phyloP scores from a whole-genome alignment of 1,284 basidiomycete genomes.

The Kwoniella shivajii region DNA sequence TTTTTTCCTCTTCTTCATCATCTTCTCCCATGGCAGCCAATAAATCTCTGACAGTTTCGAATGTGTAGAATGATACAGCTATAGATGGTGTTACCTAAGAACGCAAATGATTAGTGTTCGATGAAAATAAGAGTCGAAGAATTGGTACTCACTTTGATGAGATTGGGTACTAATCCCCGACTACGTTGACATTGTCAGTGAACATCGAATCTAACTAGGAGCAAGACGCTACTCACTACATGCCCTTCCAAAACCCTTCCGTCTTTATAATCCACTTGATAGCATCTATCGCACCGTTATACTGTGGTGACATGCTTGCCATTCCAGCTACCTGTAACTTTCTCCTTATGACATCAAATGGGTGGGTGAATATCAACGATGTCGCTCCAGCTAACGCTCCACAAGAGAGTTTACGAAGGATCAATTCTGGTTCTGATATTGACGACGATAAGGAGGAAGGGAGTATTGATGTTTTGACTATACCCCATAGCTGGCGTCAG shows the following conservation, averaged over 20 bases:
- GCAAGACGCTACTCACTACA: slow-evolving; percentile 45
- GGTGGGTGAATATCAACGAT: slow-evolving; percentile 92
- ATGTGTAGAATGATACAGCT: slow-evolving; percentile 67
- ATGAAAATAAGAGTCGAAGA: not conserved
- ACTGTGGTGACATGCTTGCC: slow-evolving; percentile 63
- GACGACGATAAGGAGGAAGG: slow-evolving; percentile 19
- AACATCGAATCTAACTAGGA: not conserved
- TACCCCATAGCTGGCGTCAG: not conserved
- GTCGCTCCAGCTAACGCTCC: slow-evolving; percentile 64
- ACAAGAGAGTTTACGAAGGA: slow-evolving; percentile 53
- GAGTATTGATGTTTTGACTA: slow-evolving; percentile 38
- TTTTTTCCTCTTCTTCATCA: not conserved
- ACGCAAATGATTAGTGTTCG: not conserved
- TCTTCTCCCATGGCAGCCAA: slow-evolving; percentile 23
- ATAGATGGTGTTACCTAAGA: slow-evolving; percentile 83
- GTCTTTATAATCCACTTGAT: slow-evolving; percentile 67
- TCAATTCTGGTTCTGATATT: slow-evolving; percentile 36
- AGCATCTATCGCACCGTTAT: slow-evolving; percentile 77
- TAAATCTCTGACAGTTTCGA: slow-evolving; percentile 53
- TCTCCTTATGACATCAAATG: slow-evolving; percentile 88
- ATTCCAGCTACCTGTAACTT: slow-evolving; percentile 85
- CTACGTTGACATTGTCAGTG: slow-evolving; percentile 61
- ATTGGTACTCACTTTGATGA: slow-evolving; percentile 64
- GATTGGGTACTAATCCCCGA: slow-evolving; percentile 86
- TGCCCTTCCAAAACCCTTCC: slow-evolving; percentile 65